Evolutionary conservation across 805 yeast genomes (phyloP).

Genomic region (Metschnikowia corniflorae): DNA sequence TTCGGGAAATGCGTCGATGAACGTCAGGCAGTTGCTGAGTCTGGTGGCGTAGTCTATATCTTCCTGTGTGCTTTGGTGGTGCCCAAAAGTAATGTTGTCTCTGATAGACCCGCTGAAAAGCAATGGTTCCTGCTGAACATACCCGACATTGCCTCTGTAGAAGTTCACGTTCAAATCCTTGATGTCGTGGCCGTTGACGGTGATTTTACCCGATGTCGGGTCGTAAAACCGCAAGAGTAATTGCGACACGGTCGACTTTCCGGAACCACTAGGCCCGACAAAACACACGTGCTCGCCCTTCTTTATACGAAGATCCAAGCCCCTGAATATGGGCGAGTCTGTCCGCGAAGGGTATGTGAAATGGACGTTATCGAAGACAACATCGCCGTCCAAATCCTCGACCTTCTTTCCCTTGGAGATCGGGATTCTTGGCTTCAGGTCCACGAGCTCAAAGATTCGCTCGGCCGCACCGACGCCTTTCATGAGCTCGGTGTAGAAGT

Average conservation of each 20-base stretch:
- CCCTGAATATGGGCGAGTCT: conserved; percentile 60
- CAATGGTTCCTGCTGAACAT: conserved; percentile 91
- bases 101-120: conserved; percentile 80
- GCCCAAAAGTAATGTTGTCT: conserved; percentile 80
- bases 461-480: conserved; percentile 97
- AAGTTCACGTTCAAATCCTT: conserved; percentile 64
- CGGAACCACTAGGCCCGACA: conserved; percentile 97
- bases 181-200: conserved; percentile 63
- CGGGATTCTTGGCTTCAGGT: conserved; percentile 67
- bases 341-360: conserved; percentile 86
- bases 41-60: conserved; percentile 59
- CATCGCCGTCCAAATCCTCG: conserved; percentile 46
- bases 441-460: conserved; percentile 82
- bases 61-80: conserved; percentile 51
- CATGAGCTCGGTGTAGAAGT: conserved; percentile 91
- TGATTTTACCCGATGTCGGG: conserved; percentile 60
- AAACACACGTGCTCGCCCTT: conserved; percentile 89
- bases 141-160: conserved; percentile 73
- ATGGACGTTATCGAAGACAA: conserved; percentile 58
- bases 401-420: conserved; percentile 58
- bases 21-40: conserved; percentile 69
- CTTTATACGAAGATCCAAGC: conserved; percentile 55
- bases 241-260: conserved; percentile 85
- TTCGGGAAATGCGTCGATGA: conserved; percentile 73
- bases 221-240: conserved; percentile 81